Evolutionary conservation across 1,284 basidiomycete genomes (phyloP), one percentile per base, ranked within the genome.

Genomic region (Leucoagaricus sp.): DNA sequence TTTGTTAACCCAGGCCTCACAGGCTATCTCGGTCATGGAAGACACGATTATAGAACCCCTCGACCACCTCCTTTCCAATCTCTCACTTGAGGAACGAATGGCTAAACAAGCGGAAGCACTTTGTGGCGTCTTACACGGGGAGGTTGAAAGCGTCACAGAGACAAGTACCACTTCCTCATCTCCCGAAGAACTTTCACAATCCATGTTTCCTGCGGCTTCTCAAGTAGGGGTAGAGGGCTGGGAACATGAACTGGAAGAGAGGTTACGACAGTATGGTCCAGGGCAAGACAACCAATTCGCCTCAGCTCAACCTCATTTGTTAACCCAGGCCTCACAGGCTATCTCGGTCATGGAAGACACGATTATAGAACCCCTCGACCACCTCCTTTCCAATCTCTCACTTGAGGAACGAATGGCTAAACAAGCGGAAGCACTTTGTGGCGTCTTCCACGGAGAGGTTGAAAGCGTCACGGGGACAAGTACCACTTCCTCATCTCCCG

Each of bases 381-480:
- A 61, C n/a, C 61, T 63, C 17, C 62, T 70, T 3, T 58, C 56
- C 5, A 40, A 46, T n/a, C 60, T 72, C 10, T 61, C 61, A 4
- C 28, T 60, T 8, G 53, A 50, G 17, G 61, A 66, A 19, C 49
- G 55, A 17, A 54, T 55, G 9, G 53, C 64, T 8, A 41, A 55
- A n/a, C 63, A 67, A 29, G 61, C 65, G 13, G 65, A 69, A 33
- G 69, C 64, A 2, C 57, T 67, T 21, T 42, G 67, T 9, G 65
- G 66, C 7, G 63, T 69, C 8, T 57, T 72, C 21, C 60, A 56
- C 0, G 65, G 66, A 50, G 69, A 72, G 49, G 45, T 70, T 9
- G 65, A 67, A 38, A 65, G 40, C 23, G 40, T 63, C 9, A 42
- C 67, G 19, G 49, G 58, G 8, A 64, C 58, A 17, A 58, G 58